Conservation (phyloP, 148 eudicot genomes). For the Polygonum maritimum region DNA sequence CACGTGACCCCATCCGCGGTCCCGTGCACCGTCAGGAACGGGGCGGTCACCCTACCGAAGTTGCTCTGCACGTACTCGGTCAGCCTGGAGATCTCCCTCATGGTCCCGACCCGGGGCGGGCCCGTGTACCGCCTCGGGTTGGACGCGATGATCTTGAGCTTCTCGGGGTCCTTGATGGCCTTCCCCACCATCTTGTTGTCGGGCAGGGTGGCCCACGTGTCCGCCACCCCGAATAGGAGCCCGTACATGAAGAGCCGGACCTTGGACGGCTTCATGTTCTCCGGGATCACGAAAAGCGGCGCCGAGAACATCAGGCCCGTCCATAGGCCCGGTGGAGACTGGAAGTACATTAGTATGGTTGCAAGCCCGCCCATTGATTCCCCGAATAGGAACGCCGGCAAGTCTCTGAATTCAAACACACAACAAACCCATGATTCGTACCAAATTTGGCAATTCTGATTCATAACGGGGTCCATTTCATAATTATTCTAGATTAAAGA, state of each 20-base stretch:
- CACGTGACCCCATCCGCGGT: conserved; percentile 51
- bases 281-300: conserved; percentile 56
- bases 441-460: too few species aligned
- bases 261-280: conserved; percentile 57
- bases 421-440: not conserved
- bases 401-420: not conserved
- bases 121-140: conserved; percentile 45
- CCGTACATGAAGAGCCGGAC: conserved; percentile 31
- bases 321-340: conserved; percentile 43
- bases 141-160: conserved; percentile 38
- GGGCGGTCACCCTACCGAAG: conserved; percentile 46
- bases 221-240: conserved; percentile 37
- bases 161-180: conserved; percentile 39
- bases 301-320: conserved; percentile 61
- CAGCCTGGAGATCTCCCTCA: conserved; percentile 36
- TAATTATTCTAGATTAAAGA: not conserved
- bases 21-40: conserved; percentile 51
- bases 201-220: conserved; percentile 50
- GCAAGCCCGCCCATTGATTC: conserved; percentile 52
- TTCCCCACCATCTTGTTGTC: conserved; percentile 43
- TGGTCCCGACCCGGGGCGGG: conserved; percentile 41
- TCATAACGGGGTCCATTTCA: too few species aligned
- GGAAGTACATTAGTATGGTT: conserved; percentile 55
- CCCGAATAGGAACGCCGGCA: conserved; percentile 58
- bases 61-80: conserved; percentile 40